phyloP scores from a whole-genome alignment of 2,329 filamentous ascomycete genomes.

The Clonostachys solani region DNA sequence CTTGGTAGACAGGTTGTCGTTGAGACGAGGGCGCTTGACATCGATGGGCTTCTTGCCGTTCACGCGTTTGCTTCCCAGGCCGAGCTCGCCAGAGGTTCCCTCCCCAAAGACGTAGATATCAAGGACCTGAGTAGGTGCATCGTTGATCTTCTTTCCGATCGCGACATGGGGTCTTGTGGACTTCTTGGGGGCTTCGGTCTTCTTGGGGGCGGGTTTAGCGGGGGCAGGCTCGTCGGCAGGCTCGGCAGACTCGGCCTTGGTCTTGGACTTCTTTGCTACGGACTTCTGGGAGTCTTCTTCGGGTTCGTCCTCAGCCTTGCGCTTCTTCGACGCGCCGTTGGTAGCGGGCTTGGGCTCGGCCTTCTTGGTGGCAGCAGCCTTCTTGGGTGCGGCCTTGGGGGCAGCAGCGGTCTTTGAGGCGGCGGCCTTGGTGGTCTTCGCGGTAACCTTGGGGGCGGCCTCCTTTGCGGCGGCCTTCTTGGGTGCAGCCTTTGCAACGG shows the following conservation, averaged over 20 bases:
- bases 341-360: slow-evolving; percentile 29
- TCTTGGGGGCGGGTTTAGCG: slow-evolving; percentile 8
- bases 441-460: slow-evolving; percentile 11
- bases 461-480: slow-evolving; percentile 15
- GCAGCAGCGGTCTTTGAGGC: slow-evolving; percentile 7
- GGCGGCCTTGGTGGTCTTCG: slow-evolving; percentile 17
- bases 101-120: slow-evolving; percentile 80
- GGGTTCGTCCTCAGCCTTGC: slow-evolving; percentile 10
- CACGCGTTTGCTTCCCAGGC: slow-evolving; percentile 66
- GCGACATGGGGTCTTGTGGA: slow-evolving; percentile 33
- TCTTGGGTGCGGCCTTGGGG: neutral
- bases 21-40: slow-evolving; percentile 78
- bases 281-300: slow-evolving; percentile 5
- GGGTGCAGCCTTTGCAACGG: slow-evolving; percentile 9
- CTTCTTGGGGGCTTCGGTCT: slow-evolving; percentile 12
- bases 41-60: slow-evolving; percentile 60
- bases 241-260: neutral
- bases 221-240: slow-evolving; percentile 1
- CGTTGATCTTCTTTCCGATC: slow-evolving; percentile 67
- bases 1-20: slow-evolving; percentile 57
- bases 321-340: slow-evolving; percentile 17
- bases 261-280: slow-evolving; percentile 2
- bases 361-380: slow-evolving; percentile 13
- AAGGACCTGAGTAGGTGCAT: slow-evolving; percentile 56
- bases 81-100: slow-evolving; percentile 76